Conservation (phyloP, 108 stramenopile species). For the Cyclotella distinguenda region DNA sequence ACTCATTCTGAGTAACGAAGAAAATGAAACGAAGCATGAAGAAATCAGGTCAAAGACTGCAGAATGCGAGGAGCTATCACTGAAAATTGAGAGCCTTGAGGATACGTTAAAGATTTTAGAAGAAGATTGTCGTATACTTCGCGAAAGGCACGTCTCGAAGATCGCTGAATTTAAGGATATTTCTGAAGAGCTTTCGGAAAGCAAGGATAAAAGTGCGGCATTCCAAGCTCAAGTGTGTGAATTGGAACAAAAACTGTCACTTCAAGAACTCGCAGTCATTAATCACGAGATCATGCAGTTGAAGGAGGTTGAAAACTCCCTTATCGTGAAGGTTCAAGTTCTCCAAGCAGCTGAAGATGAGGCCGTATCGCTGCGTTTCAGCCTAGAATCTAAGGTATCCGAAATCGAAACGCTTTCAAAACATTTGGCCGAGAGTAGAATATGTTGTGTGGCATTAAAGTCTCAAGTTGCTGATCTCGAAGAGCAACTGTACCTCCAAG, state of each 20-base stretch:
- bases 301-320: neutral
- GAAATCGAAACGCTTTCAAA: neutral
- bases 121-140: neutral
- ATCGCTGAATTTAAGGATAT: neutral
- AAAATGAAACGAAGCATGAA: neutral
- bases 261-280: neutral
- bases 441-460: neutral
- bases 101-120: neutral
- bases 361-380: neutral
- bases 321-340: neutral
- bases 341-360: neutral
- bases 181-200: neutral
- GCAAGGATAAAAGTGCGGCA: neutral
- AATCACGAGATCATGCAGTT: constrained; percentile 1
- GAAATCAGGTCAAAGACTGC: neutral
- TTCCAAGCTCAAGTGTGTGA: neutral
- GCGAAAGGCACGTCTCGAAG: neutral
- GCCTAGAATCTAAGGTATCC: neutral
- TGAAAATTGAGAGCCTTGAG: neutral
- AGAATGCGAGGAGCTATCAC: neutral
- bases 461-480: neutral
- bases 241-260: neutral
- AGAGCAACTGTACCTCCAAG: neutral
- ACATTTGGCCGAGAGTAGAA: neutral
- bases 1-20: neutral